Evolutionary conservation across 768 basidiomycete genomes (phyloP), one percentile per base, ranked within the genome.

Genomic region (Neoboletus subvelutipes): DNA sequence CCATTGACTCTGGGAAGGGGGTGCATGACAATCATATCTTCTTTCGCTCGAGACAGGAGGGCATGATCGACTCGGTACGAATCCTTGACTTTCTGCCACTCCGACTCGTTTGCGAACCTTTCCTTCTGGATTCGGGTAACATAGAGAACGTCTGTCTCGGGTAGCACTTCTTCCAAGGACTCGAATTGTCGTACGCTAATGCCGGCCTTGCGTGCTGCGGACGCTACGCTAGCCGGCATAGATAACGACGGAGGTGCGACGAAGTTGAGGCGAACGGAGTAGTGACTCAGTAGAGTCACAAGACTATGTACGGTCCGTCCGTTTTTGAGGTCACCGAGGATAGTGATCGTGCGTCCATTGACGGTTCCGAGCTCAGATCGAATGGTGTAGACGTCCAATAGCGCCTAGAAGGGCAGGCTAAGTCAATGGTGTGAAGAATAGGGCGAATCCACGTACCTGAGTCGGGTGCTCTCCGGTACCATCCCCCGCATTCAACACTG

Each of bases 1-100:
- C 92, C 92, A 57, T 92, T 93, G 50, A 96, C 86, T 66, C 97
- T 76, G 15, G 97, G 97, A 22, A 99, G 78, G 20, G 97, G 97
- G 73, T 99, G 97, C 94, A 99, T 96, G 62, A 99, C 94, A 56
- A 98, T 98, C 86, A 97, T 93, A 52, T 94, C 91, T 61, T 92
- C 89, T 77, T 98, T 98, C 11, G 97, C 96, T 42, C 90, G 80
- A 6, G 94, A 86, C 28, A 99, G 80, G 33, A 98, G 85, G 12
- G 95, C 91, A 67, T 98, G 97, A 73, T 98, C 93, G 53, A 99
- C 84, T 34, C 93, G 80, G 71, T 96, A 98, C 18, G 87, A 84
- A 68, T 96, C 90, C 78, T 93, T 97, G 65, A 97, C 93, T 45
- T 85, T 81, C 61, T 87, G 78, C 92, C 94, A 99, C 70, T 95